Base-by-base conservation (phyloP, 352 stramenopile species). In the Pythium guiyangense region DNA sequence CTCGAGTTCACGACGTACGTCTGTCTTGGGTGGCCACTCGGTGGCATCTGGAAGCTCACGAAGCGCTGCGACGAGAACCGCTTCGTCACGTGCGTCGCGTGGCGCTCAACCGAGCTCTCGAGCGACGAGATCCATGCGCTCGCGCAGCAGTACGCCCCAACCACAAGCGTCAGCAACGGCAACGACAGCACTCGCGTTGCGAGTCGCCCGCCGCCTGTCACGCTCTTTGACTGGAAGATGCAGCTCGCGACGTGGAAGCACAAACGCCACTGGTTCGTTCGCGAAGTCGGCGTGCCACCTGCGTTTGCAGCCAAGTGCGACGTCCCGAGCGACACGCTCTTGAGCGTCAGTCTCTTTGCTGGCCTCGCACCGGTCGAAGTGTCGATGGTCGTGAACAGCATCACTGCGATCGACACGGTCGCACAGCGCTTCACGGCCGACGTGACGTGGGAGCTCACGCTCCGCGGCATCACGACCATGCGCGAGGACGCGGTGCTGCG, bases 181-280 rank as follows among this genome's bases (percentile, higher is more conserved):
- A 14, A n/a, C 34, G 37, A 18, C 42, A 22, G n/a, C 17, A 18
- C n/a, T 5, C 12, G 37, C 44, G 26, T 44, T 35, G 18, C 56
- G 6, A 5, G 35, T n/a, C n/a, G 37, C 5, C 17, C 68, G 10
- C 58, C 66, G 14, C 56, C n/a, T n/a, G n/a, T 61, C 11, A 68
- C 59, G 8, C 12, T 82, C 3, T 86, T 86, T 42, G 61, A 70
- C 11, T 86, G 76, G 76, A 84, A 80, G 51, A 84, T 86, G 73
- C 62, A 80, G 54, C 60, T 81, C 0, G 76, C 71, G 3, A 63
- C 52, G 18, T 86, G 71, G 71, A 70, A 70, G 4, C 49, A 71
- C 51, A 44, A 48, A 17, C 61, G 54, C 11, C 76, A 81, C 53
- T 86, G 76, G 73, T 84, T 86, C 44, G 58, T 83, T 34, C 75